Evolutionary conservation across 2,329 filamentous ascomycete species (phyloP).

Genomic region (Verticillium longisporum): DNA sequence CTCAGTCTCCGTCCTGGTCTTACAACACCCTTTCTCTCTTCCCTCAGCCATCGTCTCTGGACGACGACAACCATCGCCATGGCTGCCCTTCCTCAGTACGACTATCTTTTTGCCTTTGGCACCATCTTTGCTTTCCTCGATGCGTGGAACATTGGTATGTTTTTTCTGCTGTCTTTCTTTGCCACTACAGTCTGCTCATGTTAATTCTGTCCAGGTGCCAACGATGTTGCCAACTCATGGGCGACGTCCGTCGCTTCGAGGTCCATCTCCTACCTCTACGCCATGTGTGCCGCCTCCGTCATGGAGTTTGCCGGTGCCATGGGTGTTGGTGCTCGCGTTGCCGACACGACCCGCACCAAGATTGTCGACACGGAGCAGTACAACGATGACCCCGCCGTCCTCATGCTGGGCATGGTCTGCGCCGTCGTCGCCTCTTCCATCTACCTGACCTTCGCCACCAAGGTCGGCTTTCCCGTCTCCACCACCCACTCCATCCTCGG

Average conservation of each 20-base stretch:
- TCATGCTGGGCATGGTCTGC: slow-evolving; percentile 54
- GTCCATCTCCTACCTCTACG: slow-evolving; percentile 55
- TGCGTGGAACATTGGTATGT: slow-evolving; percentile 56
- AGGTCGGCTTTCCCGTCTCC: slow-evolving; percentile 49
- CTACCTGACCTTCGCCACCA: slow-evolving; percentile 52
- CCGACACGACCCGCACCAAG: slow-evolving; percentile 55
- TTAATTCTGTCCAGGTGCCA: slow-evolving; percentile 23
- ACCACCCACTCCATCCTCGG: slow-evolving; percentile 57
- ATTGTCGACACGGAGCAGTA: slow-evolving; percentile 46
- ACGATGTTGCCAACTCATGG: slow-evolving; percentile 73
- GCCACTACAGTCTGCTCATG: too few species aligned
- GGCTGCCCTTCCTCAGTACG: slow-evolving; percentile 42
- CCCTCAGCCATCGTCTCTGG: neutral
- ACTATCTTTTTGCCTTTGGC: slow-evolving; percentile 58
- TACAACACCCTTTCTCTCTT: neutral
- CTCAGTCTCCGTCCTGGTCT: neutral
- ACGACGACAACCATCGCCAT: slow-evolving; percentile 13
- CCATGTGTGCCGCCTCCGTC: slow-evolving; percentile 49
- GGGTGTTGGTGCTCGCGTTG: slow-evolving; percentile 52
- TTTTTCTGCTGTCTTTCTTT: neutral
- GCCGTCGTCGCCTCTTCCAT: slow-evolving; percentile 44
- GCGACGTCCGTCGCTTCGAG: slow-evolving; percentile 67
- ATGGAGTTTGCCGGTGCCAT: slow-evolving; percentile 59
- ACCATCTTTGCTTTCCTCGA: slow-evolving; percentile 60
- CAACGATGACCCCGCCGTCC: slow-evolving; percentile 36